Base-by-base conservation (phyloP, 2,329 filamentous ascomycete species). In the Thelonectria blattea region DNA sequence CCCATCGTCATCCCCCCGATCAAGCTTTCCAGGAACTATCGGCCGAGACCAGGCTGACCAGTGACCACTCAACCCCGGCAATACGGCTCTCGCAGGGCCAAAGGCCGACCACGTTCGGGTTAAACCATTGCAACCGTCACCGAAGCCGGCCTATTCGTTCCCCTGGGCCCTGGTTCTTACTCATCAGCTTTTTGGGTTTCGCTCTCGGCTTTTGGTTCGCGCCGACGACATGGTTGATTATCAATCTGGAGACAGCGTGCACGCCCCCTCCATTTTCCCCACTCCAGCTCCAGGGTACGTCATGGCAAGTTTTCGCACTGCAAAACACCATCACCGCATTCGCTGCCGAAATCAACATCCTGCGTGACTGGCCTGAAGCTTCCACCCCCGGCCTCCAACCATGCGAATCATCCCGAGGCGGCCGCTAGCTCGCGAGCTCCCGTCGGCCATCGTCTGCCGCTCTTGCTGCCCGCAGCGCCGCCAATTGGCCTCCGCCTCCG, bases 391-490 rank as follows among this genome's bases (percentile, higher is more conserved):
- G n/a, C n/a, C n/a, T 24, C 58, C 48, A 57, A 57, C 62, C 30
- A 70, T 71, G 67, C 64, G 66, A 60, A 58, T 69, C 54, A 69
- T 70, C 46, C 62, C 71, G 62, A 67, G 57, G 58, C 65, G 66
- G 37, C 48, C 55, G 20, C 48, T 70, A 46, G 58, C 64, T 55
- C 49, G 59, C 53, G 60, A 63, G 54, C 43, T 60, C 48, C 58
- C 61, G 11, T 43, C 63, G 10, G 57, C 61, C 53, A 56, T 65
- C 56, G 46, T 71, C 60, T 78, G 73, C 66, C 72, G 70, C 14
- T 72, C 63, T 61, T 75, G 71, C 61, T 73, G 71, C 42, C 68
- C 71, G 45, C 73, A 73, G 49, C 73, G 70, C 47, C 72, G 73
- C 24, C 70, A 63, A 52, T 75, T 75, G 56, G 71, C 72, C 47